These are phyloP conservation scores for Tricholoma bakamatsutake DNA, from an alignment of 768 basidiomycete genomes.

Conservation along the genomic window DNA sequence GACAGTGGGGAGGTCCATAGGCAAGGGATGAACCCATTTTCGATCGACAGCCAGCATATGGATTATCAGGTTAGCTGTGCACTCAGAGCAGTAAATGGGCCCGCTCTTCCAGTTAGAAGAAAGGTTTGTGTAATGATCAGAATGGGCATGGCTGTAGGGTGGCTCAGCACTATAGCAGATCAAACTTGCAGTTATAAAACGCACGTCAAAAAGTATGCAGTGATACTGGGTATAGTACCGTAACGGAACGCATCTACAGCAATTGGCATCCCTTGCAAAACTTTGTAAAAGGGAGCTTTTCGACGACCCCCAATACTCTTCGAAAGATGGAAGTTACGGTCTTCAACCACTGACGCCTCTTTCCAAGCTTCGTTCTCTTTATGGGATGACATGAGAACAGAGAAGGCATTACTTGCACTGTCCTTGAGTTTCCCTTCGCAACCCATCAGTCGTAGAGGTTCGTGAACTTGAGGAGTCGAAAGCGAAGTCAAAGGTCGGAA, in stretches of 20 bases:
- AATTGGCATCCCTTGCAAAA: slow-evolving; percentile 94
- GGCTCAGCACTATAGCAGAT: slow-evolving; percentile 7
- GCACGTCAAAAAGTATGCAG: slow-evolving; percentile 89
- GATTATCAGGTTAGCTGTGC: slow-evolving; percentile 86
- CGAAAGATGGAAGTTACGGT: slow-evolving; percentile 37
- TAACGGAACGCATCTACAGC: slow-evolving; percentile 98
- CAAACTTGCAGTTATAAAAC: slow-evolving; percentile 3
- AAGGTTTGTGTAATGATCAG: slow-evolving; percentile 93
- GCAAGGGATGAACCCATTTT: slow-evolving; percentile 85
- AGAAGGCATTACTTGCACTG: slow-evolving; percentile 46
- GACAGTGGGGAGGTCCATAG: slow-evolving; percentile 67
- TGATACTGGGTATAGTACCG: slow-evolving; percentile 83
- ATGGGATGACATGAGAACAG: slow-evolving; percentile 83
- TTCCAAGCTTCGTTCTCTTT: slow-evolving; percentile 84
- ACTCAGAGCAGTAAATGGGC: slow-evolving; percentile 94
- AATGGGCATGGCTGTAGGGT: slow-evolving; percentile 80
- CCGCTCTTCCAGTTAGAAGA: slow-evolving; percentile 85
- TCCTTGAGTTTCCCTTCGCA: slow-evolving; percentile 15
- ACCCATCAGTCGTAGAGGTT: slow-evolving; percentile 11
- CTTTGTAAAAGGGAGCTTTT: slow-evolving; percentile 93
- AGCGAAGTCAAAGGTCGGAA: slow-evolving; percentile 8
- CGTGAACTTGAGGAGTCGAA: slow-evolving; percentile 11
- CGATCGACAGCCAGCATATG: slow-evolving; percentile 88
- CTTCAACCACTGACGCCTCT: slow-evolving; percentile 57
- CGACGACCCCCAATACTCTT: slow-evolving; percentile 50